These are phyloP conservation scores for Corylus americana DNA, from an alignment of 306 rosid genomes.

Conservation along the genomic window DNA sequence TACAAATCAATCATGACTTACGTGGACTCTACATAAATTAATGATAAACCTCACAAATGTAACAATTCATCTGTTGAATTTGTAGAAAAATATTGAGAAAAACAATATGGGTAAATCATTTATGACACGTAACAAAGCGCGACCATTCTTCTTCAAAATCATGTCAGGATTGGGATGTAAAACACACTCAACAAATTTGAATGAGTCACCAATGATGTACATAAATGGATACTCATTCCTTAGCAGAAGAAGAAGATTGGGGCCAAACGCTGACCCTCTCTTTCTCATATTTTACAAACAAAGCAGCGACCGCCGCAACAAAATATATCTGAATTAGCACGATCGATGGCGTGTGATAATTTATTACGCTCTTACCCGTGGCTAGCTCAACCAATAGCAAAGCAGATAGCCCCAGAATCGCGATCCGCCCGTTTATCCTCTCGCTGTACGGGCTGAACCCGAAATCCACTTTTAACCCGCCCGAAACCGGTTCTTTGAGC, in stretches of 20 bases:
- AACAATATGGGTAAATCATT: too few relatives aligned
- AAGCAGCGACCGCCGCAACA: constrained; percentile 66
- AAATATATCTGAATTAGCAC: constrained; percentile 72
- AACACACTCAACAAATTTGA: neutral
- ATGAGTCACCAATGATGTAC: neutral
- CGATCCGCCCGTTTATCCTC: constrained; percentile 67
- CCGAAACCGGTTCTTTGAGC: constrained; percentile 67
- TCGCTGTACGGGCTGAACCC: constrained; percentile 84
- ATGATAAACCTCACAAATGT: too few relatives aligned
- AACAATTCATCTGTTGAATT: too few relatives aligned
- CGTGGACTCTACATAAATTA: too few relatives aligned
- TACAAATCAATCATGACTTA: too few relatives aligned
- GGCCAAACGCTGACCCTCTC: constrained; percentile 88
- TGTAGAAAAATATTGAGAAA: too few relatives aligned
- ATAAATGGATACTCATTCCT: neutral
- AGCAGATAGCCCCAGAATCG: constrained; percentile 70
- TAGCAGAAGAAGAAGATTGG: constrained; percentile 25
- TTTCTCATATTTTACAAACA: constrained; percentile 69
- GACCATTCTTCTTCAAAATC: too few relatives aligned
- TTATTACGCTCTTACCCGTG: constrained; percentile 77
- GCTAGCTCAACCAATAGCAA: constrained; percentile 77
- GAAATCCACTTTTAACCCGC: constrained; percentile 64
- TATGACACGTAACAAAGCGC: too few relatives aligned
- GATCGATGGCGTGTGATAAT: constrained; percentile 67
- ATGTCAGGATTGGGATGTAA: too few relatives aligned